Evolutionary conservation across 257 asterid genomes (phyloP).

Genomic region (Scutellaria minor): DNA sequence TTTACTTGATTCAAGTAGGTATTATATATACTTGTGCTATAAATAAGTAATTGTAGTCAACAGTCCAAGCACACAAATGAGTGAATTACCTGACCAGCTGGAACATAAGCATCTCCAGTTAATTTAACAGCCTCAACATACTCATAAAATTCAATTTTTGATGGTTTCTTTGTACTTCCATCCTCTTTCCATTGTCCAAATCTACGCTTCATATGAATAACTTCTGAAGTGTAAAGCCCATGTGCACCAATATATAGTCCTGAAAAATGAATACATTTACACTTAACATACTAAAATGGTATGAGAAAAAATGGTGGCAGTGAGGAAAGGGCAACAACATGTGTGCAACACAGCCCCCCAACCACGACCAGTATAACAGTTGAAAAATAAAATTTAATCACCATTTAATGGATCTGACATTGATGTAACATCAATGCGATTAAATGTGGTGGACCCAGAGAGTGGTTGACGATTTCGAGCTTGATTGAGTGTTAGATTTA

Average conservation of each 20-base stretch:
- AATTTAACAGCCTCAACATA: conserved; percentile 95
- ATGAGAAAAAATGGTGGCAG: conserved; percentile 21
- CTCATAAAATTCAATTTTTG: conserved; percentile 81
- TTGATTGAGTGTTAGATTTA: conserved; percentile 72
- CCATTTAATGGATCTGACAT: conserved; percentile 85
- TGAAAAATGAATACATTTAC: conserved; percentile 39
- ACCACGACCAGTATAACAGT: background rate
- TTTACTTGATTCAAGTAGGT: background rate
- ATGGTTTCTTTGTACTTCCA: conserved; percentile 57
- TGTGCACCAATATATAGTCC: conserved; percentile 93
- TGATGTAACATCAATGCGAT: conserved; percentile 72
- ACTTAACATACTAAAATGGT: conserved; percentile 22
- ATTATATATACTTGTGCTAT: background rate
- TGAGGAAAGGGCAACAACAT: conserved; percentile 23
- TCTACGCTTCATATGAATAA: conserved; percentile 80
- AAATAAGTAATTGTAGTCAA: background rate
- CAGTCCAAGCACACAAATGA: conserved; percentile 17
- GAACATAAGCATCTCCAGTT: conserved; percentile 92
- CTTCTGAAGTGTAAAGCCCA: conserved; percentile 87
- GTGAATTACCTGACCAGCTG: conserved; percentile 90
- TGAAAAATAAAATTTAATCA: conserved; percentile 34
- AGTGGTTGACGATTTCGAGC: conserved; percentile 84
- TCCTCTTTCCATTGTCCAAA: conserved; percentile 98
- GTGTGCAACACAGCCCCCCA: conserved; percentile 15
- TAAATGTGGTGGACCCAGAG: conserved; percentile 87